A percentile compares a stretch with the other conserved stretches of the same genome.
Evolutionary conservation across 805 yeast species (phyloP).

Genomic region (Pichia pseudocactophila): DNA sequence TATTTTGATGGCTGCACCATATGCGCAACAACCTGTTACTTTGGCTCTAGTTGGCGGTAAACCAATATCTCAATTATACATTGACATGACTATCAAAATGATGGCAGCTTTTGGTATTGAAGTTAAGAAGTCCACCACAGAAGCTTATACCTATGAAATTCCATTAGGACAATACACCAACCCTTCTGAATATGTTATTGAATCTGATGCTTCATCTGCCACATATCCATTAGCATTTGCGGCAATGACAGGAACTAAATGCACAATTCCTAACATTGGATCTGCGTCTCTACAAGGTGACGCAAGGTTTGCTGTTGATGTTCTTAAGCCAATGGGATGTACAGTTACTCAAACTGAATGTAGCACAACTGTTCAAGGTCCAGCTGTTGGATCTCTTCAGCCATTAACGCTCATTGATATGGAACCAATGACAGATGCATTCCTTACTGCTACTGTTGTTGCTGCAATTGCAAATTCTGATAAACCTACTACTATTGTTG

Average conservation of each 20-base stretch:
- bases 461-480: conserved; percentile 73
- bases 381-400: conserved; percentile 56
- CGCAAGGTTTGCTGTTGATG: conserved; percentile 92
- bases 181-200: conserved; percentile 81
- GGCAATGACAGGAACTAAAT: conserved; percentile 87
- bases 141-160: conserved; percentile 79
- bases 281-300: conserved; percentile 90
- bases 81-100: conserved; percentile 95
- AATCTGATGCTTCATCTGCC: conserved; percentile 96
- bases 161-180: conserved; percentile 76
- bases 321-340: conserved; percentile 93
- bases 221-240: conserved; percentile 97
- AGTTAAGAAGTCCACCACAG: conserved; percentile 61
- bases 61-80: conserved; percentile 91
- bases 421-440: conserved; percentile 99
- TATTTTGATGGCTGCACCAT: conserved; percentile 94
- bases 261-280: conserved; percentile 93
- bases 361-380: conserved; percentile 90
- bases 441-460: conserved; percentile 90
- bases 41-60: conserved; percentile 89
- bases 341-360: conserved; percentile 70
- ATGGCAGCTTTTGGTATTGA: conserved; percentile 83
- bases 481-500: conserved; percentile 69
- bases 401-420: conserved; percentile 77
- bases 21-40: conserved; percentile 81